Base-by-base conservation (phyloP, 208 protist species). In the Acanthamoeba rhysodes region DNA sequence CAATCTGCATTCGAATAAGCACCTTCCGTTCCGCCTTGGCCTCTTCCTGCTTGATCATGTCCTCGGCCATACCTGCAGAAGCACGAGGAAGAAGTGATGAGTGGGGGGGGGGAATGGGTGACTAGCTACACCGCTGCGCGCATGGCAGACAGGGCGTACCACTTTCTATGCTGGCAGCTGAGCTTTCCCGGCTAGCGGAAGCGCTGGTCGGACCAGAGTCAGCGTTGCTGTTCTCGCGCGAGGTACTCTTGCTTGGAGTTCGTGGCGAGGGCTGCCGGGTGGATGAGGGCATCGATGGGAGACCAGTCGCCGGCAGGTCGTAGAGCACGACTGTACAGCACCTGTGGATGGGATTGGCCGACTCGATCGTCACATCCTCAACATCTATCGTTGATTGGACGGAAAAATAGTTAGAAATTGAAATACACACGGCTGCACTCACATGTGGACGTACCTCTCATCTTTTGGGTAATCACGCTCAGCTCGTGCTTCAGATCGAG, bases 1-100 rank as follows among this genome's bases (percentile, higher is more conserved):
- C 55, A 27, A 90, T 90, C 80, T 90, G 45, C 50, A 90, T 12
- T 2, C 55, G 37, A 62, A 90, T 90, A 2, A 90, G 72, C 72
- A 80, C 72, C 29, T 80, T 80, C 22, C 62, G 62, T 24, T 80
- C 20, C 41, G 32, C 24, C 72, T 48, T 80, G 24, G 18, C 41
- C 72, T 45, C 55, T 24, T 59, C 55, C 55, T 76, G 68, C 29
- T 76, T 41, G 68, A 16, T 34, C 32, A 29, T 32, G 27, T 29
- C 68, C 24, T 76, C 29, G 68, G 68, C 68, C 27, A 16, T 24
- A 7, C 55, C 55, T 59, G 55, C 18, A 22, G 41, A 45, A 45
- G 41, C 41, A 45, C 41, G 0, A 16, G 16, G 53, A 2, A 57
- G 6, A 57, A n/a, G n/a, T n/a, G n/a, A n/a, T n/a, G 0, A 16